These are phyloP conservation scores for Ophiostoma sp. DNA, from an alignment of 2,329 filamentous ascomycete genomes.

Conservation along the genomic window DNA sequence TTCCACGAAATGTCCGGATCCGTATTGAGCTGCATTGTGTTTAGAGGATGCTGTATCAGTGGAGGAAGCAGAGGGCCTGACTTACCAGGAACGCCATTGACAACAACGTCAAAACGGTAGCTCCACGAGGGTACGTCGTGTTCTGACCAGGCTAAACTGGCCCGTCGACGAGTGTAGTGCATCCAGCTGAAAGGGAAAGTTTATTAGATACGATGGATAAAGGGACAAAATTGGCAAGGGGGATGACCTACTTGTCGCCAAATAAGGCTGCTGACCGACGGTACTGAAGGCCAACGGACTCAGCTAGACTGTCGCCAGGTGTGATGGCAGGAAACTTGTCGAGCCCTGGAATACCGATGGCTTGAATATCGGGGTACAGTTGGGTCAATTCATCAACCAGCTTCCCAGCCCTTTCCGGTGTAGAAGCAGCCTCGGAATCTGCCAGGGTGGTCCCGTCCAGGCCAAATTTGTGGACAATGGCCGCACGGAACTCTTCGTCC, in stretches of 20 bases:
- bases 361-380: conserved; percentile 53
- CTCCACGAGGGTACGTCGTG: conserved; percentile 34
- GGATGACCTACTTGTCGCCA: conserved; percentile 17
- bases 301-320: conserved; percentile 36
- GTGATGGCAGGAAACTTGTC: conserved; percentile 42
- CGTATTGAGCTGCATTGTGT: conserved; percentile 12
- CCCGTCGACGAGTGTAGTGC: conserved; percentile 32
- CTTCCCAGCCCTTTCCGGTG: conserved; percentile 29
- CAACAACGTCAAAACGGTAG: conserved; percentile 48
- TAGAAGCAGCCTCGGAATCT: conserved; percentile 12
- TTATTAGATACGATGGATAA: not conserved
- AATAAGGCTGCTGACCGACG: conserved; percentile 22
- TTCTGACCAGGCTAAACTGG: conserved; percentile 26
- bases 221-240: not conserved
- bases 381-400: conserved; percentile 41
- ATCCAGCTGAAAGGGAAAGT: not conserved
- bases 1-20: conserved; percentile 46
- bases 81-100: conserved; percentile 34
- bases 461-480: conserved; percentile 14
- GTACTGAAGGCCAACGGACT: conserved; percentile 19
- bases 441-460: conserved; percentile 25
- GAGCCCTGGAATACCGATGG: conserved; percentile 48
- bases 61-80: not conserved
- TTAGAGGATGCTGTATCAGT: not conserved
- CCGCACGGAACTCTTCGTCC: conserved; percentile 50